Evolutionary conservation across 768 basidiomycete species (phyloP), one percentile per base, ranked within the genome.

Genomic region (Mycena galericulata): DNA sequence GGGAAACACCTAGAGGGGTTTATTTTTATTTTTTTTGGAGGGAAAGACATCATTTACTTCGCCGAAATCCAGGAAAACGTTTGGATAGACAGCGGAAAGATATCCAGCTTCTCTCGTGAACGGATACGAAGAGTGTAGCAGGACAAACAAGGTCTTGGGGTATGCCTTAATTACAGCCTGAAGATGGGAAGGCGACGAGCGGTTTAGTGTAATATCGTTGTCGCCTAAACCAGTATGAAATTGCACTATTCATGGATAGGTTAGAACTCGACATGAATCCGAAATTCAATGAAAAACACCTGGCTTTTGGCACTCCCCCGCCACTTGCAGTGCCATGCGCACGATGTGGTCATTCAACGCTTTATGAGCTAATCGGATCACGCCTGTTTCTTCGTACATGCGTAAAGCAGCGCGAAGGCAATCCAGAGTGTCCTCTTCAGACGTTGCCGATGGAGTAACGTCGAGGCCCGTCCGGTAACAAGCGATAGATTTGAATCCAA

Each of bases 201-300:
- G 83, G 22, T 80, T 71, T 36, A 94, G 79, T 27, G 78, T 83
- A 54, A 95, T 87, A 60, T 94, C 91, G 64, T 85, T 88, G 71
- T 95, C 93, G 7, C 93, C 93, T 1, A 94, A 83, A 34, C 93
- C 93, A 10, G 92, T 94, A 73, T 95, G 93, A 76, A 94, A 94
- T 81, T 95, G 93, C 24, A 95, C 93, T 94, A 58, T 18, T 41
- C 32, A 46, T 15, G 32, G n/a, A 63, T 53, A 40, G 34, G 41
- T 54, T 27, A 66, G 59, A 50, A 40, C 34, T 53, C 20, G 57
- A 36, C 43, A 30, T n/a, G 54, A 55, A 29, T 11, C 49, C 30
- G 12, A 55, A 50, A 45, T 29, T 27, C 61, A 56, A 26, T 10
- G 3, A 47, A 47, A 73, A 82, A 20, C 67, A 91, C 93, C 88